These are phyloP conservation scores for Boletus reticuloceps DNA, from an alignment of 768 basidiomycete genomes.

Conservation along the genomic window DNA sequence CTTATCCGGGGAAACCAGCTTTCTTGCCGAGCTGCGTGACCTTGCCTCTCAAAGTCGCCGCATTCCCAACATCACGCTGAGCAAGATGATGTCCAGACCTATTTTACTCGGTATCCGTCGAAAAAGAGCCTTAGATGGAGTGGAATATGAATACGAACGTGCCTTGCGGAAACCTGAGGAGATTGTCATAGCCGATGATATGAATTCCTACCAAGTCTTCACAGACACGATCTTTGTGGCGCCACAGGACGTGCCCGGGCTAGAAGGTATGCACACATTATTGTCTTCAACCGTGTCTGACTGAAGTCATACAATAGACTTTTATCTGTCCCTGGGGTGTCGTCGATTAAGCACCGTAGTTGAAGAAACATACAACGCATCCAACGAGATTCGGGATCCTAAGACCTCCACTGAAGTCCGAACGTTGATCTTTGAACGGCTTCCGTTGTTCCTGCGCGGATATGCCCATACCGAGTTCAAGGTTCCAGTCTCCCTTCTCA, in stretches of 20 bases:
- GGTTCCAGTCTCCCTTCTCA: too few species aligned
- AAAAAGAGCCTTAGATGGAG: constrained; percentile 42
- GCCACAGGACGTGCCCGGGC: constrained; percentile 57
- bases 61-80: constrained; percentile 44
- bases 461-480: too few species aligned
- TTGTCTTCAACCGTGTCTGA: too few species aligned
- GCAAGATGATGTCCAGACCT: constrained; percentile 62
- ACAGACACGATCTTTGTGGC: constrained; percentile 68
- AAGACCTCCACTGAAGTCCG: too few species aligned
- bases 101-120: constrained; percentile 56
- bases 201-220: constrained; percentile 71
- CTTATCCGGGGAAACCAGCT: constrained; percentile 43
- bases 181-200: constrained; percentile 82
- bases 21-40: constrained; percentile 74
- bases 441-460: too few species aligned
- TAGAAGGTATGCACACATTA: constrained; percentile 57
- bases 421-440: too few species aligned
- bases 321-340: too few species aligned
- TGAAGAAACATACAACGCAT: too few species aligned
- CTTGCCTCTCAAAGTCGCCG: constrained; percentile 65
- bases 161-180: constrained; percentile 64
- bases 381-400: too few species aligned
- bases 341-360: too few species aligned
- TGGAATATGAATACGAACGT: constrained; percentile 55
- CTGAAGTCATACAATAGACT: too few species aligned